phyloP scores from a whole-genome alignment of 2,329 filamentous ascomycete genomes.

The Colletotrichum sp. region DNA sequence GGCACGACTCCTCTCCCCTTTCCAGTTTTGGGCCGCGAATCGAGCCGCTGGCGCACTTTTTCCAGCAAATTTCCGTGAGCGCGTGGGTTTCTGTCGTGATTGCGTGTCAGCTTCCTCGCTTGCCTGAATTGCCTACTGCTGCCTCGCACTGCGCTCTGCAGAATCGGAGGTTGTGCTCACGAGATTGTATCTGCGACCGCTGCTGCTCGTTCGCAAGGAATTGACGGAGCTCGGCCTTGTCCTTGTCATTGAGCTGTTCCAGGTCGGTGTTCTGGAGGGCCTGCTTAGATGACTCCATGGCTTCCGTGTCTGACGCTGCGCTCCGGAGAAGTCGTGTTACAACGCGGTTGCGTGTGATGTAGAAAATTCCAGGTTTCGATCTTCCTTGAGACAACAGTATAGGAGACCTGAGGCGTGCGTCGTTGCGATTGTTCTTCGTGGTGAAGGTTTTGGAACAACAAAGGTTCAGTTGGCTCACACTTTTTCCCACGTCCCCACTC shows the following conservation, averaged over 20 bases:
- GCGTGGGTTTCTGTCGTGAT: constrained; percentile 53
- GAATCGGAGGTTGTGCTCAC: constrained; percentile 52
- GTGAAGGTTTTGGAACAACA: not conserved
- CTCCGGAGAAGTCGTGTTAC: not conserved
- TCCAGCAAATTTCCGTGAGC: constrained; percentile 83
- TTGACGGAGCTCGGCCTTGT: constrained; percentile 87
- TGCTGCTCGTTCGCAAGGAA: constrained; percentile 86
- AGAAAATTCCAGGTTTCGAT: not conserved
- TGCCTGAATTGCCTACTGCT: not conserved
- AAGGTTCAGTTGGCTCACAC: not conserved
- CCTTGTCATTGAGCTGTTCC: constrained; percentile 76
- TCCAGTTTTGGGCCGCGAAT: constrained; percentile 78
- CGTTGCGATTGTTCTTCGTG: not conserved
- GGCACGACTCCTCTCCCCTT: constrained; percentile 78
- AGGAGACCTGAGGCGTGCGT: not conserved
- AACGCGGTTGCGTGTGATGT: not conserved
- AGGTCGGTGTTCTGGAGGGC: constrained; percentile 65
- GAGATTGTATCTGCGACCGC: constrained; percentile 70
- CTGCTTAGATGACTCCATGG: constrained; percentile 40
- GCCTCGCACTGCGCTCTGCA: not conserved
- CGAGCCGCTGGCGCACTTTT: constrained; percentile 82
- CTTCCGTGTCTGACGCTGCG: not conserved
- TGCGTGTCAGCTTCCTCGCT: not conserved
- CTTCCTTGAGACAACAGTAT: not conserved
- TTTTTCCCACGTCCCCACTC: not conserved